A percentile compares a stretch with the other conserved stretches of the same genome.
Conservation (phyloP, 345 rosid genomes). For the Ailanthus altissimus region DNA sequence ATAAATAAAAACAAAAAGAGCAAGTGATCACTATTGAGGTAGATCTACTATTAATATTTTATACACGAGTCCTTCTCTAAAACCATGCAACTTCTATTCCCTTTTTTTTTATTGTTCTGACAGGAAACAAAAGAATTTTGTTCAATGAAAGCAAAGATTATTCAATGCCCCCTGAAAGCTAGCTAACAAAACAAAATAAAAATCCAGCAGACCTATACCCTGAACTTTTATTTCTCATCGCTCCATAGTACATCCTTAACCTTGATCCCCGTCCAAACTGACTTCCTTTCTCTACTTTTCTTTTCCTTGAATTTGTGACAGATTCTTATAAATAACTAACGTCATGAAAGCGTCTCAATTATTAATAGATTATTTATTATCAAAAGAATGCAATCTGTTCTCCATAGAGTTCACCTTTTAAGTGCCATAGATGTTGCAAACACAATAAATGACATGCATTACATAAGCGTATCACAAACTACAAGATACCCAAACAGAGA, state of each 20-base stretch:
- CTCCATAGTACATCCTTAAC: neutral
- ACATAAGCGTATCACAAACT: too few relatives aligned
- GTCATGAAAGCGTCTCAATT: neutral
- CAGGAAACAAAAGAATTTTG: neutral
- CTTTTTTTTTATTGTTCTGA: neutral
- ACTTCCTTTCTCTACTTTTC: neutral
- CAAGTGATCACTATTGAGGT: neutral
- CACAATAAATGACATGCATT: too few relatives aligned
- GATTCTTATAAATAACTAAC: neutral
- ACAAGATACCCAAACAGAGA: too few relatives aligned
- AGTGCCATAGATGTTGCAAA: too few relatives aligned
- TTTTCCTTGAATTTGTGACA: neutral
- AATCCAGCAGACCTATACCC: neutral
- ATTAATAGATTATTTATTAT: conserved; percentile 1
- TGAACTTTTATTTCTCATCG: neutral
- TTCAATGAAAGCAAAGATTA: neutral
- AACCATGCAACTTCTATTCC: neutral
- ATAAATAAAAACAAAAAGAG: conserved; percentile 9
- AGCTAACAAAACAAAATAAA: neutral
- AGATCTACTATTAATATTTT: too few relatives aligned
- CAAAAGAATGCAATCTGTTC: neutral
- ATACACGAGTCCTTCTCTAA: neutral
- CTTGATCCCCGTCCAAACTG: neutral
- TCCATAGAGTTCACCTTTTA: neutral
- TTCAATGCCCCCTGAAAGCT: neutral